These are phyloP conservation scores for Coelastrella sp. DNA, from an alignment of 139 green algal species.

Conservation along the genomic window DNA sequence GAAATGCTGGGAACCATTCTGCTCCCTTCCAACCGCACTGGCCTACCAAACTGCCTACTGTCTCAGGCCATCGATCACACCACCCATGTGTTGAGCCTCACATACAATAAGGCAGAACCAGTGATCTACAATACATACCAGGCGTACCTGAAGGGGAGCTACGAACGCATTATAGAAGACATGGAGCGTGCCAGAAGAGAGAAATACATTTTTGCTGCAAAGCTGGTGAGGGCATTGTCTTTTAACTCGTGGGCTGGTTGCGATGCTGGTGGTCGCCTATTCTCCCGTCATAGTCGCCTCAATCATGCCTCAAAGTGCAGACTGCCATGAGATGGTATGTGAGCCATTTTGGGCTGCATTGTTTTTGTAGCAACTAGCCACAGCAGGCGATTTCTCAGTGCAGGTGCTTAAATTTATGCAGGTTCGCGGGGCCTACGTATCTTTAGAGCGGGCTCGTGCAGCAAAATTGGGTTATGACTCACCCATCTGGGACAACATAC, in stretches of 20 bases:
- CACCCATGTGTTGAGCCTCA: constrained; percentile 72
- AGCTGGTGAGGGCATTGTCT: constrained; percentile 76
- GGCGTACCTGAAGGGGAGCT: constrained; percentile 83
- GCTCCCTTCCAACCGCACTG: not conserved
- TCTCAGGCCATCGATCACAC: constrained; percentile 85
- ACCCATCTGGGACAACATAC: constrained; percentile 78
- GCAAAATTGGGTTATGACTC: constrained; percentile 61
- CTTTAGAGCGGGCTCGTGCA: constrained; percentile 78
- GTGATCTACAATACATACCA: constrained; percentile 85
- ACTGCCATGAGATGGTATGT: not conserved
- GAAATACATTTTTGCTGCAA: constrained; percentile 73
- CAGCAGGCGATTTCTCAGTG: too few relatives aligned
- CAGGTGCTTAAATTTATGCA: not conserved
- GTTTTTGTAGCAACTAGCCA: too few relatives aligned
- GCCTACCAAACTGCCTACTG: not conserved
- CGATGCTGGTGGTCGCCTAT: too few relatives aligned
- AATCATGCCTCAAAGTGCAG: not conserved
- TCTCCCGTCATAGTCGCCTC: too few relatives aligned
- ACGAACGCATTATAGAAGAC: constrained; percentile 69
- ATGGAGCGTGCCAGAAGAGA: constrained; percentile 72
- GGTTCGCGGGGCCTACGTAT: constrained; percentile 81
- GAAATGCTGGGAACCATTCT: not conserved
- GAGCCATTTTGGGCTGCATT: not conserved
- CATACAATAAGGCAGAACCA: constrained; percentile 73
- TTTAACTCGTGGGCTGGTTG: not conserved